Percentiles rank a stretch among this genome's conserved stretches.
Conservation (phyloP, 2,329 filamentous ascomycete species). For the Colletotrichum chlorophyti region DNA sequence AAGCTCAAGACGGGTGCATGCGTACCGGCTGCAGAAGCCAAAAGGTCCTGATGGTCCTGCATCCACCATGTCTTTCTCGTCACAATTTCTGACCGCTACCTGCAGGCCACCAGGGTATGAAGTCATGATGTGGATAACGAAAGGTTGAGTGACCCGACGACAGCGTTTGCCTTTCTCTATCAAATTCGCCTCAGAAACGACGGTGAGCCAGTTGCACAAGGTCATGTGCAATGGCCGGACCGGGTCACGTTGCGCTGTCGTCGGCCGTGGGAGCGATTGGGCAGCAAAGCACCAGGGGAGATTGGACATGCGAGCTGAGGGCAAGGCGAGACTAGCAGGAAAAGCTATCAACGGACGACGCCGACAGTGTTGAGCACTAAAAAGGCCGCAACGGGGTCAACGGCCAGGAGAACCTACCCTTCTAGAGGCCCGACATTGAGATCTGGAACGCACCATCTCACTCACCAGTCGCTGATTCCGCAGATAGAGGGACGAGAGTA, state of each 20-base stretch:
- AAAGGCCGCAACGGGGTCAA: conserved; percentile 1
- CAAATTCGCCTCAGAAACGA: conserved; percentile 4
- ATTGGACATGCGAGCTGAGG: conserved; percentile 27
- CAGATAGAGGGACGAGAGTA: neutral
- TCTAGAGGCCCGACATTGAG: conserved; percentile 6
- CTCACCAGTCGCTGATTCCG: neutral
- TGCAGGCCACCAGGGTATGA: conserved; percentile 16
- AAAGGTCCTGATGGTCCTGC: conserved; percentile 19
- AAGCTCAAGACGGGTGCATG: conserved; percentile 22
- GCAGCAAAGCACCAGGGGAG: conserved; percentile 13
- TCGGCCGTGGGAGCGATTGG: conserved; percentile 22
- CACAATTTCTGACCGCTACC: conserved; percentile 29
- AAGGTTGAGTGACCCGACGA: neutral
- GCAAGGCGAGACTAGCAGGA: conserved; percentile 26
- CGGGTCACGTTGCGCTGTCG: conserved; percentile 21
- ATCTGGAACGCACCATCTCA: conserved; percentile 20
- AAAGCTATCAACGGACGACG: conserved; percentile 14
- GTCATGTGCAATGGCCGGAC: conserved; percentile 23
- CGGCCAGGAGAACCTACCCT: neutral
- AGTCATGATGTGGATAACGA: conserved; percentile 23
- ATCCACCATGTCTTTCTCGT: conserved; percentile 28
- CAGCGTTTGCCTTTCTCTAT: neutral
- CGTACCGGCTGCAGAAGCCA: conserved; percentile 22
- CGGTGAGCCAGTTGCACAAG: conserved; percentile 17
- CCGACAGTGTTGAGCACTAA: conserved; percentile 11